Evolutionary conservation across 2,329 filamentous ascomycete species (phyloP).

Genomic region (Cladorrhinum sp.): DNA sequence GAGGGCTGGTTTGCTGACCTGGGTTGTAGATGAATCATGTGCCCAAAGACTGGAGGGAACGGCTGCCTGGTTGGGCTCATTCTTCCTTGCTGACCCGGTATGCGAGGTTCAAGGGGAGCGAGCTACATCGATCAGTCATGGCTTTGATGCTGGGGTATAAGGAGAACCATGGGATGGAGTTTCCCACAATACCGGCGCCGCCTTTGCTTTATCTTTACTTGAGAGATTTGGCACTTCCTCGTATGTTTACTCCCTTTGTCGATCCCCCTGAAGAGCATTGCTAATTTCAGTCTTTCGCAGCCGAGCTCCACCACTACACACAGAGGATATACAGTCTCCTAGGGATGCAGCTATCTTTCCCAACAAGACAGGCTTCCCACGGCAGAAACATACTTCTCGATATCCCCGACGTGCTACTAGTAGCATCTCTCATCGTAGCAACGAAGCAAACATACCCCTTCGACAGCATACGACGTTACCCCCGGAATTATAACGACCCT

Average conservation of each 20-base stretch:
- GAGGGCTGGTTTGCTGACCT: constrained; percentile 2
- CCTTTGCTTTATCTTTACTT: constrained; percentile 68
- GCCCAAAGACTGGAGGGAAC: constrained; percentile 62
- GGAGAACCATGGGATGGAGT: constrained; percentile 63
- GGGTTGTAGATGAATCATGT: constrained; percentile 49
- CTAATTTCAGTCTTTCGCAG: constrained; percentile 40
- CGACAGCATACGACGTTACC: constrained; percentile 52
- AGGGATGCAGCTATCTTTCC: constrained; percentile 56
- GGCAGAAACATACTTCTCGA: constrained; percentile 43
- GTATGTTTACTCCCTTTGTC: constrained; percentile 42
- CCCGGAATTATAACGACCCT: constrained; percentile 51
- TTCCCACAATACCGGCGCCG: constrained; percentile 70
- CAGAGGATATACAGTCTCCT: constrained; percentile 53
- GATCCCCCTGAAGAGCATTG: background rate
- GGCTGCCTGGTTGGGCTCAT: constrained; percentile 61
- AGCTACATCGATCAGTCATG: constrained; percentile 63
- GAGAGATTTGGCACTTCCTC: constrained; percentile 69
- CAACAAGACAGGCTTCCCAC: constrained; percentile 34
- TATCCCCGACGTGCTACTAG: constrained; percentile 72
- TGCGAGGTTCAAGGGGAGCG: constrained; percentile 42
- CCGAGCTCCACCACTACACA: constrained; percentile 62
- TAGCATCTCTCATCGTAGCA: constrained; percentile 68
- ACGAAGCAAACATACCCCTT: constrained; percentile 80
- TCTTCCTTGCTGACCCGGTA: constrained; percentile 52
- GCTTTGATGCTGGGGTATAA: constrained; percentile 63